Base-by-base conservation (phyloP, 805 yeast species). In the Scheffersomyces ergatensis region DNA sequence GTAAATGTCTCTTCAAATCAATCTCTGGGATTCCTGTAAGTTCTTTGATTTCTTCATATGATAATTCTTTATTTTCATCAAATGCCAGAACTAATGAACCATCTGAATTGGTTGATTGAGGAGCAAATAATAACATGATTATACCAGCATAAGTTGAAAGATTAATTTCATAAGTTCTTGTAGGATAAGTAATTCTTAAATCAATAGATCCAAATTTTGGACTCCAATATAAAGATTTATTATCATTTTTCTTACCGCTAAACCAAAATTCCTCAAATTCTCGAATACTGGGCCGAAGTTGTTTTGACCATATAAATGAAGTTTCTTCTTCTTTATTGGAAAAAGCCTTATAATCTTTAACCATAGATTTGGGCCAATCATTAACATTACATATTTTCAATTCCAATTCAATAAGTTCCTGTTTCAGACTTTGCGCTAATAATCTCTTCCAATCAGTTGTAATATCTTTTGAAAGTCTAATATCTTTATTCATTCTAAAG, bases 401-500 rank as follows among this genome's bases (percentile, higher is more conserved):
- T 33, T 70, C 75, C 36, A 70, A 46, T 16, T 67, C 72, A 5
- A 65, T 54, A 12, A 49, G 46, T 5, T 33, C 47, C 14, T 42
- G 42, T 41, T 30, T 41, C 33, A 43, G 39, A 14, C 37, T 44
- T 23, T 43, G 36, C 14, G 29, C 30, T 7, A 34, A 33, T 37
- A 51, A 47, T 23, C 49, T 55, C 43, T 54, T 63, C 74, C 75
- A 70, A 8, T 68, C 74, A 13, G 43, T 39, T 12, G 74, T 69
- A 14, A 67, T 43, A 21, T 66, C 71, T 21, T 54, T 51, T 5
- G 73, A 67, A 64, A 60, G 66, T 36, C 77, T 77, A 34, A 89
- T 80, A 55, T 90, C 97, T 53, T 83, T 77, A 48, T 88, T 80
- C 97, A 90, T 90, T 33, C 87, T 89, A 54, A 88, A 89, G 24